Percentiles rank a stretch among this genome's conserved stretches.
These are phyloP conservation scores for Suillus decipiens DNA, from an alignment of 768 basidiomycete species.

Conservation along the genomic window DNA sequence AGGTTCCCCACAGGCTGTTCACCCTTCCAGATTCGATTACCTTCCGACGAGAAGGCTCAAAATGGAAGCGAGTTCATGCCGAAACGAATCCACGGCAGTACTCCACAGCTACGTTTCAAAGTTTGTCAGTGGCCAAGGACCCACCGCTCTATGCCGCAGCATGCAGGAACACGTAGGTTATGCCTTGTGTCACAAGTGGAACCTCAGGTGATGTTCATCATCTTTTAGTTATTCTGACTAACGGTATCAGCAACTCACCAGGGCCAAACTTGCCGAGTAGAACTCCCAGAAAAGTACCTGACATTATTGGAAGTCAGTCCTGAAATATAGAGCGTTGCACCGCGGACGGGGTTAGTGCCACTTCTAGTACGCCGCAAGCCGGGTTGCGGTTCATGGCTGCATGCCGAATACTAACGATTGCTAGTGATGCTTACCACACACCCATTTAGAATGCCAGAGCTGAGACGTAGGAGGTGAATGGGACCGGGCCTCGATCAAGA, in stretches of 20 bases:
- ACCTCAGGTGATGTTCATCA: not conserved
- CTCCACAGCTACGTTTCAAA: slow-evolving; percentile 3
- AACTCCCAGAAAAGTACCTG: not conserved
- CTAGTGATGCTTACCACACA: not conserved
- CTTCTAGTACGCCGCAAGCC: not conserved
- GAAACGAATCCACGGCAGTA: not conserved
- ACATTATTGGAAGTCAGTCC: not conserved
- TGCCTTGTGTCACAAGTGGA: not conserved
- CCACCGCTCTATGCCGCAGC: not conserved
- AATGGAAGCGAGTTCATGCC: not conserved
- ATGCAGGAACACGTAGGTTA: not conserved
- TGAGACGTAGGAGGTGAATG: not conserved
- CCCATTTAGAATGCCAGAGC: not conserved
- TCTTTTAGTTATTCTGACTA: not conserved
- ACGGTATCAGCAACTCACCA: not conserved
- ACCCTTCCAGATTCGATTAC: not conserved
- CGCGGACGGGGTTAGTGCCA: not conserved
- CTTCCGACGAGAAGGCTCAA: not conserved
- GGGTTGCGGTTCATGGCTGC: not conserved
- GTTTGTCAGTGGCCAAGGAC: not conserved
- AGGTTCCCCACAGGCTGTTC: not conserved
- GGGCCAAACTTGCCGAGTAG: not conserved
- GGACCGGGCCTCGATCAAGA: not conserved
- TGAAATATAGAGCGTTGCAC: not conserved
- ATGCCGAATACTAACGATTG: not conserved